phyloP scores from a whole-genome alignment of 208 protist genomes.

The Angomonas desouzai region DNA sequence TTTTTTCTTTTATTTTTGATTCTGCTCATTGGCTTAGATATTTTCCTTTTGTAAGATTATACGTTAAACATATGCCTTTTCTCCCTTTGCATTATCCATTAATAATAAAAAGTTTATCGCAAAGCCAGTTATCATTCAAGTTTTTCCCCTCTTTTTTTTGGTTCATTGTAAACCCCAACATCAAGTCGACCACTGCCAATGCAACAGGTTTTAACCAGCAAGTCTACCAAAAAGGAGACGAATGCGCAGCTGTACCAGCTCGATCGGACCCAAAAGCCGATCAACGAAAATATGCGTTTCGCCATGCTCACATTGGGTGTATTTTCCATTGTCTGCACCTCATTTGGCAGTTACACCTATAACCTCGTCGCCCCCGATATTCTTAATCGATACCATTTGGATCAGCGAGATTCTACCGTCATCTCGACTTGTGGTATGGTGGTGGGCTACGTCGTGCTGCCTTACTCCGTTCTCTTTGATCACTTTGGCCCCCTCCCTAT shows the following conservation, averaged over 20 bases:
- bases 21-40: too few relatives aligned
- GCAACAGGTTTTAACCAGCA: not conserved
- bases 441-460: conserved; percentile 29
- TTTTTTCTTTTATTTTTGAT: conserved; percentile 7
- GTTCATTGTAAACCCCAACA: too few relatives aligned
- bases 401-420: conserved; percentile 45
- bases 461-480: conserved; percentile 41
- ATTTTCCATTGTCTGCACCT: conserved; percentile 21
- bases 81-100: conserved; percentile 7
- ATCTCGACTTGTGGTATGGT: conserved; percentile 46
- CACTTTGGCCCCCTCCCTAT: conserved; percentile 31
- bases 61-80: too few relatives aligned
- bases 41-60: too few relatives aligned
- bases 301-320: conserved; percentile 17
- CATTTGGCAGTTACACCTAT: conserved; percentile 39
- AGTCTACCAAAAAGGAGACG: not conserved
- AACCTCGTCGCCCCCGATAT: conserved; percentile 40
- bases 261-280: not conserved
- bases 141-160: too few relatives aligned
- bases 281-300: conserved; percentile 18
- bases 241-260: conserved; percentile 1
- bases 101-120: too few relatives aligned
- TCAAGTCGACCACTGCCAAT: not conserved
- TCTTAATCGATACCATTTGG: conserved; percentile 42
- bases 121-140: too few relatives aligned